These are phyloP conservation scores for Magnaporthiopsis rhizophila DNA, from an alignment of 2,329 filamentous ascomycete species.

Conservation along the genomic window DNA sequence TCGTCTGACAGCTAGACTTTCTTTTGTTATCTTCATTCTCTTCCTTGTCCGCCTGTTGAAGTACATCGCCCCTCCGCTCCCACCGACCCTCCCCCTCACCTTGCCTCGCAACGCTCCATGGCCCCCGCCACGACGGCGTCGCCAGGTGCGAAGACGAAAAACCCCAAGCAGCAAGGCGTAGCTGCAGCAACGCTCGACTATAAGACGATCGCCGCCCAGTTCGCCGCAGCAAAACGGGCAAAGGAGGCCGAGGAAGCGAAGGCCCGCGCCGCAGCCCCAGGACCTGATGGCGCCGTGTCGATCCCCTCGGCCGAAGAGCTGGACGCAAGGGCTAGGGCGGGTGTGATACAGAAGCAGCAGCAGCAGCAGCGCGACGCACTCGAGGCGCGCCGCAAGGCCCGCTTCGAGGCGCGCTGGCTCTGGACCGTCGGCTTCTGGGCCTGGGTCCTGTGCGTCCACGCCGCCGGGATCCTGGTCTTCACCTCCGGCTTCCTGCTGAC, in stretches of 20 bases:
- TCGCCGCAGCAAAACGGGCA: conserved; percentile 42
- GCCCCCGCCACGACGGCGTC: conserved; percentile 6
- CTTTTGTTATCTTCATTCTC: background rate
- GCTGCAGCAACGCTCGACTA: conserved; percentile 31
- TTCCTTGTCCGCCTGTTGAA: background rate
- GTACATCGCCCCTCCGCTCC: background rate
- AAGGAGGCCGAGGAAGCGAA: conserved; percentile 32
- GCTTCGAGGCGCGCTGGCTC: conserved; percentile 44
- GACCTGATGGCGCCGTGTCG: background rate
- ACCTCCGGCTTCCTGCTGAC: conserved; percentile 92
- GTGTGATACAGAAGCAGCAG: conserved; percentile 33
- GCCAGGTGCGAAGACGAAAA: conserved; percentile 12
- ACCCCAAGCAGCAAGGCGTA: conserved; percentile 8
- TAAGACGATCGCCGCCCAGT: conserved; percentile 44
- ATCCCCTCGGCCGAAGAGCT: conserved; percentile 20
- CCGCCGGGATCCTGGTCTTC: conserved; percentile 80
- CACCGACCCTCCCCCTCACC: background rate
- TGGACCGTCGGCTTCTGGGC: conserved; percentile 61
- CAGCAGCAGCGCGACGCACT: conserved; percentile 38
- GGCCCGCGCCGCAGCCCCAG: conserved; percentile 1
- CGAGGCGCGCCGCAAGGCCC: conserved; percentile 37
- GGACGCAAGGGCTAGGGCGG: conserved; percentile 19
- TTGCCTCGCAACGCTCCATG: conserved; percentile 9
- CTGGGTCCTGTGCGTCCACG: conserved; percentile 66
- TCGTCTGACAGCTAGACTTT: conserved; percentile 3